These are phyloP conservation scores for Bipolaris cookei DNA, from an alignment of 2,329 filamentous ascomycete genomes.

Conservation along the genomic window DNA sequence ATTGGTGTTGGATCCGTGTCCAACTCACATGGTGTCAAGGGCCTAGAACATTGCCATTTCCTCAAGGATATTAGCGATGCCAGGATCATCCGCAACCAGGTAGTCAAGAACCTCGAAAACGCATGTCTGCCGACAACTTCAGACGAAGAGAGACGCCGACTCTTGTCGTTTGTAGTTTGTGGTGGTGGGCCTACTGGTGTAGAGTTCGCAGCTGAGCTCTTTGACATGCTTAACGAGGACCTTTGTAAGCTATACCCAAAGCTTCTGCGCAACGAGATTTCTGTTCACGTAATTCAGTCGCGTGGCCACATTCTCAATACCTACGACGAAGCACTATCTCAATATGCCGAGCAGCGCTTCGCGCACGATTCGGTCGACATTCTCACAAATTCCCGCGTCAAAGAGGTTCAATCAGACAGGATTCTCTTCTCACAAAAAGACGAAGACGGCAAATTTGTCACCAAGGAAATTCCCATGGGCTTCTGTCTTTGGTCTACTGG, in stretches of 20 bases:
- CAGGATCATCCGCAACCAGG: conserved; percentile 82
- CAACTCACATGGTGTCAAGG: conserved; percentile 94
- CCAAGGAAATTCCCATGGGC: conserved; percentile 92
- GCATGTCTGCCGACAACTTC: conserved; percentile 91
- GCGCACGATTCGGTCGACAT: conserved; percentile 90
- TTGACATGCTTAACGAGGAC: conserved; percentile 95
- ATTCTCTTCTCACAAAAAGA: conserved; percentile 88
- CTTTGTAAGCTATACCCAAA: conserved; percentile 76
- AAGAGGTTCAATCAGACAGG: conserved; percentile 81
- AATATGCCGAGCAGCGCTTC: conserved; percentile 90
- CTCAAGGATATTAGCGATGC: conserved; percentile 96
- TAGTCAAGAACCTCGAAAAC: conserved; percentile 87
- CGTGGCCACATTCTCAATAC: conserved; percentile 96
- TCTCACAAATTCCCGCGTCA: conserved; percentile 89
- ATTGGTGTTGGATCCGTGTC: conserved; percentile 90
- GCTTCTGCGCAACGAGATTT: conserved; percentile 94
- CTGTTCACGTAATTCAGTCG: conserved; percentile 95
- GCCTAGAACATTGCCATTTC: conserved; percentile 91
- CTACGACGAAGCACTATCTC: conserved; percentile 92
- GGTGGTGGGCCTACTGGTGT: conserved; percentile 96
- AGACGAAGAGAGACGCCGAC: conserved; percentile 82
- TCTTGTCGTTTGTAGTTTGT: conserved; percentile 94
- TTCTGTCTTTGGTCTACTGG: conserved; percentile 99
- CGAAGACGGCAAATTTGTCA: conserved; percentile 74
- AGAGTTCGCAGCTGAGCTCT: conserved; percentile 95